A percentile compares a stretch with the other conserved stretches of the same genome.
Conservation (phyloP, 2,329 filamentous ascomycete genomes). For the Fusarium staphyleae region DNA sequence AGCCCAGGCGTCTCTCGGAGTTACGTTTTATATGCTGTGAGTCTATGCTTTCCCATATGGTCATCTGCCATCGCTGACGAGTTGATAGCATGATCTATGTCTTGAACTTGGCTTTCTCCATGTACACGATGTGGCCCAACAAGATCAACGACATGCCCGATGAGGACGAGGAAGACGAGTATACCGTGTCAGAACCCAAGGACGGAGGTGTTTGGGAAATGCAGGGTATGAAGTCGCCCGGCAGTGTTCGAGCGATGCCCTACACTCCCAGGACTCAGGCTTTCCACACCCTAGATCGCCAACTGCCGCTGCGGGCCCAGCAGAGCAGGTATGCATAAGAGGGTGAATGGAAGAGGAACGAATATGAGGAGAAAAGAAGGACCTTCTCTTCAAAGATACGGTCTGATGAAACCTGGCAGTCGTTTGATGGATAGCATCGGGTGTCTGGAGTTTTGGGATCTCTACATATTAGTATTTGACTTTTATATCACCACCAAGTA, state of each 20-base stretch:
- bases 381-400: background rate
- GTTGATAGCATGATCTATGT: slow-evolving; percentile 63
- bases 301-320: slow-evolving; percentile 58
- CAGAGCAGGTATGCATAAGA: slow-evolving; percentile 29
- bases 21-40: slow-evolving; percentile 73
- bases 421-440: slow-evolving; percentile 30
- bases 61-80: background rate
- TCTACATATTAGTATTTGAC: background rate
- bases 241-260: slow-evolving; percentile 48
- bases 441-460: slow-evolving; percentile 30
- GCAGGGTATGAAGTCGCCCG: slow-evolving; percentile 55
- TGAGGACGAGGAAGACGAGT: slow-evolving; percentile 54
- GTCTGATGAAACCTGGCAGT: background rate
- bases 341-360: background rate
- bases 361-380: background rate
- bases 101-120: slow-evolving; percentile 63
- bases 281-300: slow-evolving; percentile 68
- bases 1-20: slow-evolving; percentile 71
- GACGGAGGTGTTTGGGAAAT: slow-evolving; percentile 64
- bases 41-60: slow-evolving; percentile 42
- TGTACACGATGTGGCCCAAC: slow-evolving; percentile 66
- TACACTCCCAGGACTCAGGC: slow-evolving; percentile 73
- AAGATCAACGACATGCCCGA: slow-evolving; percentile 57
- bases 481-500: slow-evolving; percentile 24
- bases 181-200: slow-evolving; percentile 45